Percentiles rank a stretch among this genome's conserved stretches.
Evolutionary conservation across 805 yeast genomes (phyloP).

Genomic region (Nakazawaea sp.): DNA sequence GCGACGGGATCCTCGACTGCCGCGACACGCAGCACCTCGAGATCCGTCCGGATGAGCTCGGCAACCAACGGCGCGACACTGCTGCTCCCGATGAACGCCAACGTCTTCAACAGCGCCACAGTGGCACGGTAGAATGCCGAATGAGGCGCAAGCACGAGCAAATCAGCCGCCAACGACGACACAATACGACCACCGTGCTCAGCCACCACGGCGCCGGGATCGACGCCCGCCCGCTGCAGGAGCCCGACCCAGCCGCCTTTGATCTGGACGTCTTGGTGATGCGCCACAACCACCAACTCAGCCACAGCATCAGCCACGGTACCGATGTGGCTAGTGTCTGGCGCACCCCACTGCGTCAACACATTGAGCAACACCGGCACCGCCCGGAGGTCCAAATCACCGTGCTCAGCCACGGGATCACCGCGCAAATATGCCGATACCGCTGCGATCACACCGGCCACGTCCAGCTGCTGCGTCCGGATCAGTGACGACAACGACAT

Average conservation of each 20-base stretch:
- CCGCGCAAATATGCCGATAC: constrained; percentile 18
- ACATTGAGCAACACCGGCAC: constrained; percentile 30
- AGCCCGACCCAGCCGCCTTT: constrained; percentile 74
- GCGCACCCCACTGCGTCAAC: constrained; percentile 24
- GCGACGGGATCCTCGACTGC: neutral
- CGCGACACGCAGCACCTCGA: neutral
- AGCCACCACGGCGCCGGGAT: constrained; percentile 54
- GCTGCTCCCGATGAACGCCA: neutral
- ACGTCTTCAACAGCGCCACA: neutral
- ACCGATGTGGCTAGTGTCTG: constrained; percentile 5
- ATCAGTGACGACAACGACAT: constrained; percentile 25
- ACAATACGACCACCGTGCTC: constrained; percentile 20
- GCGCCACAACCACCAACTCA: neutral
- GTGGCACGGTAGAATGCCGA: neutral
- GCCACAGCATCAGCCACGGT: neutral
- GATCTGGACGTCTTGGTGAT: constrained; percentile 32
- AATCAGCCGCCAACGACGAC: constrained; percentile 9
- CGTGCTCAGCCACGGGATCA: constrained; percentile 8
- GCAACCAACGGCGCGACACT: neutral
- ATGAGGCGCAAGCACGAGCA: too few species aligned
- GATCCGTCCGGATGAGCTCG: constrained; percentile 18
- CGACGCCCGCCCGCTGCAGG: constrained; percentile 49
- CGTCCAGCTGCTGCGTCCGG: constrained; percentile 30
- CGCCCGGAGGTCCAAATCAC: constrained; percentile 18
- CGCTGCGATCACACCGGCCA: constrained; percentile 35